Percentiles rank a stretch among this genome's conserved stretches.
phyloP scores from a whole-genome alignment of 2,329 filamentous ascomycete species.

The Pseudogymnoascus sp. region DNA sequence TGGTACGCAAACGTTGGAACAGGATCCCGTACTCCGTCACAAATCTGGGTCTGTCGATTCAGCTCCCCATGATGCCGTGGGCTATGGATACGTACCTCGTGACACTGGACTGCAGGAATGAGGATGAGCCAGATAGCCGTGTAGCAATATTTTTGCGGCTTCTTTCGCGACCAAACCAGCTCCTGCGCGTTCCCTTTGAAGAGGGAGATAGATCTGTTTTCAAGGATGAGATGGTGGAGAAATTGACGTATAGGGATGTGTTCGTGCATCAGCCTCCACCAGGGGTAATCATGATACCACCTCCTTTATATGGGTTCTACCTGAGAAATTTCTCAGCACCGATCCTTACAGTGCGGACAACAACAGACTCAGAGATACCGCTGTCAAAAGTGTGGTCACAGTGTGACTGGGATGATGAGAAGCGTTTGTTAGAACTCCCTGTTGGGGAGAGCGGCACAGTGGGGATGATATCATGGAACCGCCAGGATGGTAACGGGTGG shows the following conservation, averaged over 20 bases:
- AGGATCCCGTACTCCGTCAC: slow-evolving; percentile 16
- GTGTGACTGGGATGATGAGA: slow-evolving; percentile 7
- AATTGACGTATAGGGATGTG: not conserved
- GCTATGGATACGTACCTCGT: slow-evolving; percentile 20
- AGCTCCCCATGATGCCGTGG: slow-evolving; percentile 17
- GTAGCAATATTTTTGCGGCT: slow-evolving; percentile 13
- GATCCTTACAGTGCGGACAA: not conserved
- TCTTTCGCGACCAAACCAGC: slow-evolving; percentile 10
- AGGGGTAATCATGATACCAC: not conserved
- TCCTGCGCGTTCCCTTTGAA: not conserved
- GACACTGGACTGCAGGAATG: slow-evolving; percentile 16
- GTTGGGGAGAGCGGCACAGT: slow-evolving; percentile 12
- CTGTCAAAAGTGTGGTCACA: not conserved
- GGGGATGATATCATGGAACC: slow-evolving; percentile 11
- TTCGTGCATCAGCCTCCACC: not conserved
- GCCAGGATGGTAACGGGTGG: not conserved
- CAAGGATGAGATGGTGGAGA: not conserved
- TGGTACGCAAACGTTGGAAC: not conserved
- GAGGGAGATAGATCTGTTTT: not conserved
- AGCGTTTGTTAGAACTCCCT: slow-evolving; percentile 13
- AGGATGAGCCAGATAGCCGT: not conserved
- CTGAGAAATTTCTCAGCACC: not conserved
- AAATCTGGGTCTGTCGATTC: slow-evolving; percentile 18
- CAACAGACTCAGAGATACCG: not conserved
- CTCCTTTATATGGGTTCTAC: not conserved